Conservation (phyloP, 257 asterid species). For the Cinchona pubescens region DNA sequence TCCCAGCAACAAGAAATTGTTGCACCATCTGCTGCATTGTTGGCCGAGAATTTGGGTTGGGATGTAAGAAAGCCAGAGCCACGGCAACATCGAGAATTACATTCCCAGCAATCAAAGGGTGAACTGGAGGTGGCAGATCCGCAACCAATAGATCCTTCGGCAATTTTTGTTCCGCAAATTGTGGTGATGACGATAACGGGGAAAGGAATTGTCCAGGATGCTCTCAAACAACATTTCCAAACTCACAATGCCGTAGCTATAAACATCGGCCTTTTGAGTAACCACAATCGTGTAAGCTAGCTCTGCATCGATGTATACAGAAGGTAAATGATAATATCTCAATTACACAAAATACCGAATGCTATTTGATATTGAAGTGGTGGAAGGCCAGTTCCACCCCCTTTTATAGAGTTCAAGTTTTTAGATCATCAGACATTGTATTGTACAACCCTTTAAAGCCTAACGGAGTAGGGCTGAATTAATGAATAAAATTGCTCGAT, state of each 20-base stretch:
- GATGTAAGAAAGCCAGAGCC: not conserved
- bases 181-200: not conserved
- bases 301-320: not conserved
- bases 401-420: too few species aligned
- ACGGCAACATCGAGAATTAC: not conserved
- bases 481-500: too few species aligned
- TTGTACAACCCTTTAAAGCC: too few species aligned
- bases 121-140: not conserved
- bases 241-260: conserved; percentile 6
- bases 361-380: too few species aligned
- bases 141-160: conserved; percentile 1
- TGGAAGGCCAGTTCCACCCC: too few species aligned
- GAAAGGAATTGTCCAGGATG: conserved; percentile 11
- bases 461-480: too few species aligned
- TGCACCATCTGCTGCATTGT: not conserved
- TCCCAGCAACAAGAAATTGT: not conserved
- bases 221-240: conserved; percentile 7
- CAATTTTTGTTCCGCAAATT: not conserved
- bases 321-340: too few species aligned
- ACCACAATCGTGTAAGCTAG: conserved; percentile 4
- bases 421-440: too few species aligned
- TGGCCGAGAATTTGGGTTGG: conserved; percentile 8
- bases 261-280: conserved; percentile 10
- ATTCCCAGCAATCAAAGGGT: not conserved
- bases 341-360: too few species aligned